Base-by-base conservation (phyloP, 1,284 basidiomycete species). In the Ganoderma multipileum region DNA sequence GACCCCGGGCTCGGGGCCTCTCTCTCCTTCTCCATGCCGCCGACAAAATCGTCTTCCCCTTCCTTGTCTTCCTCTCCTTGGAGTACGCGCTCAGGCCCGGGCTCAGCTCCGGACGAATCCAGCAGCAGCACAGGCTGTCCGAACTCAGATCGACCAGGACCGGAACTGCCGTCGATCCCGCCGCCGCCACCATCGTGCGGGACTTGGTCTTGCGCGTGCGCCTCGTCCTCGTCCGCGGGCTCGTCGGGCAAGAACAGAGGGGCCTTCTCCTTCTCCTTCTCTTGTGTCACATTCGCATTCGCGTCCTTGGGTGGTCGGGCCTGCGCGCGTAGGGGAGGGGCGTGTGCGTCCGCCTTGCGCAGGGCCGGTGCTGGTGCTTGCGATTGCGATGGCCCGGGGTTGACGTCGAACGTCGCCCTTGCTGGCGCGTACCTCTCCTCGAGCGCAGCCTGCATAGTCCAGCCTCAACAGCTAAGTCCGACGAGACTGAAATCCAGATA, bases 401-500 rank as follows among this genome's bases (percentile, higher is more conserved):
- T 11, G 12, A 93, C 81, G 28, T 87, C 83, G 69, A 87, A 96
- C 0, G 91, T 92, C 0, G 91, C 90, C n/a, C 92, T 81, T 1
- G 88, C 84, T 0, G 91, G 86, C 2, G 89, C 85, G 75, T 92
- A 95, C 7, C 85, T 76, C 9, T 82, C 78, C 71, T 95, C 93
- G 4, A 95, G 82, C 0, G 85, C 84, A 5, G 78, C 74, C 87
- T 91, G 72, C 2, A 39, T 64, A 63, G 28, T 0, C 3, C 3
- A 20, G 4, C n/a, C 1, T 42, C 2, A 59, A 12, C n/a, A 26
- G 0, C 12, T 26, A 47, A 2, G 18, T 11, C 28, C 16, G 8
- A 3, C 30, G 9, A 9, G 18, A 26, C 14, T 30, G 12, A 30
- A 3, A 11, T 28, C 28, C 7, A 18, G 2, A 50, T 28, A 74